Evolutionary conservation across 306 rosid genomes (phyloP), one percentile per base, ranked within the genome.

Genomic region (Boehmeria nivea): DNA sequence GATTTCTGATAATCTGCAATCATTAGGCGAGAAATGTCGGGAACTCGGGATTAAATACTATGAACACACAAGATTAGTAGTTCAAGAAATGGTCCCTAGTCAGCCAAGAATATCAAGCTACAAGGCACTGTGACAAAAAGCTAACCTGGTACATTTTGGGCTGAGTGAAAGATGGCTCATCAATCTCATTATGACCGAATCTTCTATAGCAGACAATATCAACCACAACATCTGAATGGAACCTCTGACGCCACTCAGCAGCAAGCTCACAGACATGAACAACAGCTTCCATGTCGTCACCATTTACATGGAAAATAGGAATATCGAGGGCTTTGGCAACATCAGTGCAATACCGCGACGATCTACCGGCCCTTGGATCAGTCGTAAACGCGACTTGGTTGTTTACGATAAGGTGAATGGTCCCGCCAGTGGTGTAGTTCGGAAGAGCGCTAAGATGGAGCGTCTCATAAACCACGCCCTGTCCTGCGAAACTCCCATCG

Each of bases 401-500:
- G 73, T 91, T 91, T 56, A 87, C 78, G 58, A 87, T 95, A 54
- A 91, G 73, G 76, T 91, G 99, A 43, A 84, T 82, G 1, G 99
- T 91, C 58, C 99, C 99, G 31, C 99, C 99, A 12, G 99, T 91
- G n/a, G 81, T 59, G 67, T 91, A 84, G 77, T 91, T 91, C 4
- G 89, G 96, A 70, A 91, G 95, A 71, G 95, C 96, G 63, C 99
- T 91, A 43, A 91, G 79, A 91, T 91, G 99, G 10, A 91, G 76
- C 28, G 89, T 84, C 74, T 91, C 99, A 20, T 87, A 91, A 65
- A 87, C 99, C 44, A 91, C 99, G 47, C 99, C 99, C 78, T 87
- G 96, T 39, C 99, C 99, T 3, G 99, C 93, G 80, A 87, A 91
- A 65, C 99, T 91, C 71, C 99, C 96, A 73, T 91, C 99, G 59